Conservation (phyloP, 202 grass and related monocot genomes). For the Elaeis oleifera region DNA sequence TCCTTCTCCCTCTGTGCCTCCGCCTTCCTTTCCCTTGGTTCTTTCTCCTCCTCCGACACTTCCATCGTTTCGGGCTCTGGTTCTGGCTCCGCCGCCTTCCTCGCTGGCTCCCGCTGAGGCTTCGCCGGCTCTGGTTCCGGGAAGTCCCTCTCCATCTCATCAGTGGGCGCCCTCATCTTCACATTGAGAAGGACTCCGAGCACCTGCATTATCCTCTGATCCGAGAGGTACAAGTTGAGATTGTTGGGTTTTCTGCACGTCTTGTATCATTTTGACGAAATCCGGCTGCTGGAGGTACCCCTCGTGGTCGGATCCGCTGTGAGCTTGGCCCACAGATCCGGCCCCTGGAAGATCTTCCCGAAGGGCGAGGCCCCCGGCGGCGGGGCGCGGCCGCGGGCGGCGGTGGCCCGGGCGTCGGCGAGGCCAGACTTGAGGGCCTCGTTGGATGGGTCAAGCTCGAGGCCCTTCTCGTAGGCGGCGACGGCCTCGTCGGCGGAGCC, state of each 20-base stretch:
- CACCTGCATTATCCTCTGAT: conserved; percentile 81
- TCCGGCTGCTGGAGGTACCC: conserved; percentile 74
- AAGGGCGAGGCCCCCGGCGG: conserved; percentile 33
- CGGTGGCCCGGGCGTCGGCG: conserved; percentile 48
- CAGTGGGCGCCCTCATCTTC: conserved; percentile 31
- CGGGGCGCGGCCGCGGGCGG: conserved; percentile 24
- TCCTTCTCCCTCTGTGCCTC: conserved; percentile 42
- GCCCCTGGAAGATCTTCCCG: conserved; percentile 63
- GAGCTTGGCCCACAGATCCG: conserved; percentile 74
- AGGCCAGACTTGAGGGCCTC: conserved; percentile 53
- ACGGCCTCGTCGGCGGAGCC: conserved; percentile 32
- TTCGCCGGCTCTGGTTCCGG: conserved; percentile 3
- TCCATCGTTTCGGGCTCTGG: conserved; percentile 61
- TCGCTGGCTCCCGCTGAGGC: conserved; percentile 19
- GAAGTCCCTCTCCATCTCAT: conserved; percentile 33
- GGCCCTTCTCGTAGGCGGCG: conserved; percentile 66
- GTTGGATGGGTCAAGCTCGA: conserved; percentile 59
- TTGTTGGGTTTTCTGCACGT: conserved; percentile 71
- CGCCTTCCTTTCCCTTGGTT: conserved; percentile 19
- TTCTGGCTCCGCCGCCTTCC: conserved; percentile 33
- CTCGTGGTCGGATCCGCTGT: conserved; percentile 65
- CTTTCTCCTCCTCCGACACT: conserved; percentile 25
- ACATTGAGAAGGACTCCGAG: conserved; percentile 67
- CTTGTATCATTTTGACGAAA: conserved; percentile 67
- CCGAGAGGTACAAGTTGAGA: conserved; percentile 63